Conservation (phyloP, 208 protist genomes). For the Wallacemonas rigidus region DNA sequence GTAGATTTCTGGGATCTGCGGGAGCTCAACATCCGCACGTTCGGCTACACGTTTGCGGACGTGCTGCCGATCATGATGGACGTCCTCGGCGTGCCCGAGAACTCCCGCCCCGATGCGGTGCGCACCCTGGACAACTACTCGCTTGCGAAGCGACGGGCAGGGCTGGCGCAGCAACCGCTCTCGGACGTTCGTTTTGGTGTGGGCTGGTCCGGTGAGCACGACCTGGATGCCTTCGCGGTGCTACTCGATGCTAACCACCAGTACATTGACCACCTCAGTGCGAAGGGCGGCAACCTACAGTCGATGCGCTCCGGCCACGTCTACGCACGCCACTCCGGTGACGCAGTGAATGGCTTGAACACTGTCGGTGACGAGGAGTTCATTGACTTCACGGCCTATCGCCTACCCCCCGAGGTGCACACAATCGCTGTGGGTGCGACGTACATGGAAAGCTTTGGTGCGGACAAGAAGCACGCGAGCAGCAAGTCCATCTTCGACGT, state of each 20-base stretch:
- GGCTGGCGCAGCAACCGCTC: constrained; percentile 35
- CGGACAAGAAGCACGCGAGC: constrained; percentile 2
- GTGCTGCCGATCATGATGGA: constrained; percentile 74
- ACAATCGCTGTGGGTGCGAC: constrained; percentile 63
- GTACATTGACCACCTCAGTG: constrained; percentile 76
- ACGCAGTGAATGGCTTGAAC: constrained; percentile 50
- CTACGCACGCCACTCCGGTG: constrained; percentile 63
- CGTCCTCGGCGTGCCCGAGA: constrained; percentile 51
- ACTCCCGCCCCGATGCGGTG: constrained; percentile 50
- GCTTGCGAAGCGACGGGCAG: constrained; percentile 41
- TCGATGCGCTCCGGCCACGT: constrained; percentile 38
- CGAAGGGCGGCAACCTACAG: constrained; percentile 54
- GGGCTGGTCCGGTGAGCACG: constrained; percentile 76
- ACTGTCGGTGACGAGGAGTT: constrained; percentile 69
- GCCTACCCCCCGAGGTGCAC: constrained; percentile 50
- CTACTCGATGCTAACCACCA: constrained; percentile 68
- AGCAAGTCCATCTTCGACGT: constrained; percentile 57
- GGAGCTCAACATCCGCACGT: constrained; percentile 74
- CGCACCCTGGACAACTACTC: constrained; percentile 66
- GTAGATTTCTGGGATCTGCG: constrained; percentile 68
- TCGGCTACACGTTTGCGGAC: constrained; percentile 84
- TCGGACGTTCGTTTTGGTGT: constrained; percentile 84
- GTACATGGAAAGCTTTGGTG: constrained; percentile 63
- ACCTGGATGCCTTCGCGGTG: constrained; percentile 81
- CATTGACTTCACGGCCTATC: constrained; percentile 69